Base-by-base conservation (phyloP, 192 early-diverging fungal genomes). In the Mortierella hygrophila region DNA sequence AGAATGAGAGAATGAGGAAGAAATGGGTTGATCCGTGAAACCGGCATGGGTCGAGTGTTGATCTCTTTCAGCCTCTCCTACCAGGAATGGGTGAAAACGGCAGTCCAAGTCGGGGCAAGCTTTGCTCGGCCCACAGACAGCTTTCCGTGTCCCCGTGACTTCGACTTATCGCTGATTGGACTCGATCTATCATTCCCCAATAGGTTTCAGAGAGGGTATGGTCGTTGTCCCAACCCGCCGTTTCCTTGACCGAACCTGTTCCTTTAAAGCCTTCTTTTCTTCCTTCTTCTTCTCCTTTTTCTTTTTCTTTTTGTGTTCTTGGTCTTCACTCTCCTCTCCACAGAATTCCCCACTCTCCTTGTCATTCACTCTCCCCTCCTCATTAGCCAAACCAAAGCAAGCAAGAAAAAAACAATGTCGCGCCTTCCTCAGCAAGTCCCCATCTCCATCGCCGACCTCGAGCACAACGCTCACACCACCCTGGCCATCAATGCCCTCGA, bases 401-500 rank as follows among this genome's bases (percentile, higher is more conserved):
- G 35, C 16, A 55, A 23, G 23, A 63, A 47, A 32, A 6, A 46
- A 76, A 49, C 52, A 37, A 85, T 85, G 82, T 70, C 77, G 6
- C 77, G 78, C 47, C 60, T 38, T 29, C 35, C 60, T 20, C 82
- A 85, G 54, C 76, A 72, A 20, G 75, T 86, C 60, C 84, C 84
- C 71, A 86, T 86, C 40, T 80, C 71, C 41, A 63, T 86, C 26
- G 79, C 84, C 18, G 84, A 86, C 79, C 32, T 86, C 4, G 84
- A 86, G 72, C 78, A 86, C 72, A 86, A 86, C 78, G 84, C 84
- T 71, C 75, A 77, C 20, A 32, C 54, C 79, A 78, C 84, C 13
- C 68, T 97, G 44, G 91, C 87, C 70, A 77, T 91, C 55, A 94
- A 95, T 71, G 94, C 95, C 2, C 96, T 96, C 92, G 94, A 93